Conservation (phyloP, 2,329 filamentous ascomycete species). For the Leptosphaerulina australis region DNA sequence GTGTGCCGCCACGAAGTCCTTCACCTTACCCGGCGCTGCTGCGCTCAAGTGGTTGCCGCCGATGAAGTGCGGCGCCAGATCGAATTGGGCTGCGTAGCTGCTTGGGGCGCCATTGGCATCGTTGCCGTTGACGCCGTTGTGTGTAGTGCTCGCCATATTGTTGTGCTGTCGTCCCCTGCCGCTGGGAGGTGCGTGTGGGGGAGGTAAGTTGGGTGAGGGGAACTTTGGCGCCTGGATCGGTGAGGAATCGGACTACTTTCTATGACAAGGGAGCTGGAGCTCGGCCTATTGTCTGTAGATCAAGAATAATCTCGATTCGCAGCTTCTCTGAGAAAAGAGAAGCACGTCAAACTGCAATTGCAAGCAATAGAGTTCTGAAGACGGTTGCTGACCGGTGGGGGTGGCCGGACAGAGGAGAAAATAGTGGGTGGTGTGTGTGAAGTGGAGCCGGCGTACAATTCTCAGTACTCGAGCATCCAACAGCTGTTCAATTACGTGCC, state of each 20-base stretch:
- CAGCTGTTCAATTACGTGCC: conserved; percentile 9
- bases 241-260: conserved; percentile 34
- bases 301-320: conserved; percentile 19
- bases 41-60: conserved; percentile 87
- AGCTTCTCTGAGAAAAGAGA: conserved; percentile 8
- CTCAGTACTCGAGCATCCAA: conserved; percentile 14
- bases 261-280: conserved; percentile 27
- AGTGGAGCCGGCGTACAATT: conserved; percentile 17
- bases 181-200: conserved; percentile 23
- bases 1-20: conserved; percentile 90
- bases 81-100: conserved; percentile 80
- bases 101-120: conserved; percentile 60
- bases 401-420: conserved; percentile 23
- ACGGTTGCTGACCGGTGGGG: conserved; percentile 28
- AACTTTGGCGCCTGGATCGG: conserved; percentile 12
- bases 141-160: conserved; percentile 45
- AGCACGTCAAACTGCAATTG: neutral
- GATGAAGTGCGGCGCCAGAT: conserved; percentile 91
- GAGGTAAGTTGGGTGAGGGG: conserved; percentile 14
- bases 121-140: conserved; percentile 48
- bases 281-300: conserved; percentile 32
- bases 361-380: conserved; percentile 1
- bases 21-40: conserved; percentile 83
- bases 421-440: conserved; percentile 25
- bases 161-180: conserved; percentile 36